Percentiles rank a stretch among this genome's conserved stretches.
phyloP scores from a whole-genome alignment of 2,329 filamentous ascomycete species.

The Monilinia aucupariae region DNA sequence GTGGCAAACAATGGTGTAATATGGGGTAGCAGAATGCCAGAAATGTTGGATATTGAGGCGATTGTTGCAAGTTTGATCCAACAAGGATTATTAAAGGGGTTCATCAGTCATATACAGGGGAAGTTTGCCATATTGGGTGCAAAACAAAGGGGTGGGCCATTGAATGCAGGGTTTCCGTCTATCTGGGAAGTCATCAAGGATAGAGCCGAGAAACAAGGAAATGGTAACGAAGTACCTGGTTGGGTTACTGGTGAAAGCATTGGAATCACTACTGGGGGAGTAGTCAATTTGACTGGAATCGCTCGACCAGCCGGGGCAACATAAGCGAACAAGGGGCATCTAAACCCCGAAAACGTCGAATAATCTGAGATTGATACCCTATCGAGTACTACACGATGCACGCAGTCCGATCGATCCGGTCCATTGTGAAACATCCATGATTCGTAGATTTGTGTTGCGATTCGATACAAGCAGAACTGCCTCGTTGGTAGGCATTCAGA shows the following conservation, averaged over 20 bases:
- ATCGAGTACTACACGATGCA: background rate
- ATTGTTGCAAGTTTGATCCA: constrained; percentile 71
- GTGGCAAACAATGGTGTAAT: constrained; percentile 55
- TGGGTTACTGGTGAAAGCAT: constrained; percentile 55
- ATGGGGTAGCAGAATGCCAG: constrained; percentile 57
- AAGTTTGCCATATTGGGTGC: constrained; percentile 80
- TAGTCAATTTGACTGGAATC: constrained; percentile 50
- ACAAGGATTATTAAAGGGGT: constrained; percentile 77
- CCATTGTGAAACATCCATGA: background rate
- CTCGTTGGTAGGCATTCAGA: background rate
- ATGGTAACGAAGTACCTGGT: constrained; percentile 56
- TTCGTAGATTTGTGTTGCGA: background rate
- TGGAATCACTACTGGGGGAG: constrained; percentile 43
- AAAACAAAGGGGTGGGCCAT: constrained; percentile 56
- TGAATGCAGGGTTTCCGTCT: constrained; percentile 69
- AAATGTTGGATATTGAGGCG: constrained; percentile 65
- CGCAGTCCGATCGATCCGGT: background rate
- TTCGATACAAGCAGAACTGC: background rate
- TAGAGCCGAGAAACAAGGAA: constrained; percentile 52
- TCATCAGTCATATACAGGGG: constrained; percentile 69
- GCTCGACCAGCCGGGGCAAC: constrained; percentile 45
- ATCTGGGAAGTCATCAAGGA: constrained; percentile 64
- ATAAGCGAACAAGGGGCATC: constrained; percentile 4
- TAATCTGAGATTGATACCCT: background rate
- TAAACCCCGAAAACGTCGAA: background rate